A percentile compares a stretch with the other conserved stretches of the same genome.
Conservation (phyloP, 2,329 filamentous ascomycete species). For the Calonectria multiphialidica region DNA sequence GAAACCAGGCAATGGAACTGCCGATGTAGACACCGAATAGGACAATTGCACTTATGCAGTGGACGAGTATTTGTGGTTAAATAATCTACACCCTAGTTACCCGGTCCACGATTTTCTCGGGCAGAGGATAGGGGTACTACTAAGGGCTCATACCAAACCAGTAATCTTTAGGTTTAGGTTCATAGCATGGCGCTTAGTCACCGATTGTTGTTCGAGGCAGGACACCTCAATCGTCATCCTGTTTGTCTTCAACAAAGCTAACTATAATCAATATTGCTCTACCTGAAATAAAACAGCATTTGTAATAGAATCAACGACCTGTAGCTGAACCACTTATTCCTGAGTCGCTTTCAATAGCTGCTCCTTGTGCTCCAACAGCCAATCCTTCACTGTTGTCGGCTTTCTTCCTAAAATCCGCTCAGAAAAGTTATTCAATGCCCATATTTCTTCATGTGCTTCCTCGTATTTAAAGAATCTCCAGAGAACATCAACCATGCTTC, state of each 20-base stretch:
- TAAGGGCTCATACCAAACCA: no score
- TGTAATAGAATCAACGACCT: background rate
- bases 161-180: background rate
- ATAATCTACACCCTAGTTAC: background rate
- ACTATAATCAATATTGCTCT: background rate
- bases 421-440: constrained; percentile 1
- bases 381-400: background rate
- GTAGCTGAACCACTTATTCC: background rate
- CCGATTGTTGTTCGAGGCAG: background rate
- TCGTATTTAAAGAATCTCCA: constrained; percentile 10
- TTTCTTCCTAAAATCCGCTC: background rate
- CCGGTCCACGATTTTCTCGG: background rate
- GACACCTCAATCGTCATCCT: background rate
- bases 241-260: background rate
- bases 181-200: background rate
- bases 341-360: background rate
- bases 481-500: background rate
- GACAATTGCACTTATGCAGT: constrained; percentile 7
- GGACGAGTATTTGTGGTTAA: constrained; percentile 4
- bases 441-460: background rate
- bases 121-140: background rate
- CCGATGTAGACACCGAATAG: background rate
- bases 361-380: constrained; percentile 3
- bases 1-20: background rate
- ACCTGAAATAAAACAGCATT: background rate